Base-by-base conservation (phyloP, 2,329 filamentous ascomycete species). In the Pseudogymnoascus sp. region DNA sequence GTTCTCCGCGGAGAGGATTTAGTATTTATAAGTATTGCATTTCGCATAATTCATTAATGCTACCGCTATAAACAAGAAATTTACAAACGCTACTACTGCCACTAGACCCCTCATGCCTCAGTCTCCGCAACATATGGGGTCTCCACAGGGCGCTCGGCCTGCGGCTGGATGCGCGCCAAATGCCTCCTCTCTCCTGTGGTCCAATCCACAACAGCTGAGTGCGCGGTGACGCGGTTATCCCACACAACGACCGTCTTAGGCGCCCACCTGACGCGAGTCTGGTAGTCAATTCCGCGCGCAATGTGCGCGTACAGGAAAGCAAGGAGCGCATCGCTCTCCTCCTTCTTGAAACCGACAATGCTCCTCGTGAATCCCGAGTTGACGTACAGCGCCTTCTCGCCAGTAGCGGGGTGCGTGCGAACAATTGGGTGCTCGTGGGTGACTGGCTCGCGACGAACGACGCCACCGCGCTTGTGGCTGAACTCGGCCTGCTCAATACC, bases 291-390 rank as follows among this genome's bases (percentile, higher is more conserved):
- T 15, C 85, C 85, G 36, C 82, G 79, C 1, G 84, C 85, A 61
- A 90, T 83, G 68, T 90, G 87, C 69, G 89, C 82, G 70, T 85
- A 90, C 15, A 91, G 74, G 76, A 90, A 90, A 67, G 88, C 88
- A 62, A 91, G 78, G 4, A 91, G 76, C 54, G 80, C 80, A 65
- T 93, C 90, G 0, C 86, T 89, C 71, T 94, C 90, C 71, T 94
- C 90, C 70, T 90, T 89, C 75, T 94, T 93, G 70, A 86, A 82
- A n/a, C 89, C 89, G 1, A 92, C 82, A 61, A 94, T 92, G 35
- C 86, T 79, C 40, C 89, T 85, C 4, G 88, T 92, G 76, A 92
- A 85, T 87, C 61, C 24, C 15, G 87, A 87, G 72, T 95, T 96
- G 29, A 95, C 83, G 67, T 83, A 95, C 6, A 96, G 76, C 0